Evolutionary conservation across 352 stramenopile genomes (phyloP).

Genomic region (Phytophthora cactorum): DNA sequence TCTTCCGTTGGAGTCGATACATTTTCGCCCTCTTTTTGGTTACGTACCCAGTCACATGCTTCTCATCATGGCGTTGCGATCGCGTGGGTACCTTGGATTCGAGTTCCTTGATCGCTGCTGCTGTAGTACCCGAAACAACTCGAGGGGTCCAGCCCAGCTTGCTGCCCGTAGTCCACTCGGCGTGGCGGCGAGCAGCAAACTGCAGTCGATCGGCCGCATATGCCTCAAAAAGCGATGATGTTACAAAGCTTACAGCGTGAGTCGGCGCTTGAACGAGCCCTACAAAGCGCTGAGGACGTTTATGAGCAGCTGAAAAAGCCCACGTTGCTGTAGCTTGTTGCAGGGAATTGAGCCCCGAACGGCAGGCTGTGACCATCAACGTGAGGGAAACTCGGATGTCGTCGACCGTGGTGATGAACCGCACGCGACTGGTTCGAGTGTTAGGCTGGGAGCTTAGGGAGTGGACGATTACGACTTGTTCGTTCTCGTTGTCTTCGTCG

Average conservation of each 20-base stretch:
- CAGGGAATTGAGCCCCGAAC: not conserved
- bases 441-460: not conserved
- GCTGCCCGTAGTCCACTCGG: slow-evolving; percentile 12
- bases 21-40: not conserved
- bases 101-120: not conserved
- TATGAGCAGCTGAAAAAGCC: slow-evolving; percentile 11
- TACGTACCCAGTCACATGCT: not conserved
- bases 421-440: not conserved
- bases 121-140: not conserved
- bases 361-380: not conserved
- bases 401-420: slow-evolving; percentile 8
- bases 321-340: slow-evolving; percentile 20
- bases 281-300: not conserved
- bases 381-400: slow-evolving; percentile 11
- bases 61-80: too few species aligned
- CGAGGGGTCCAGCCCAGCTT: slow-evolving; percentile 1
- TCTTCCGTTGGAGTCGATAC: not conserved
- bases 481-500: not conserved
- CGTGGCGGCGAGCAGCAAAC: slow-evolving; percentile 17
- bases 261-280: slow-evolving; percentile 8
- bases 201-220: slow-evolving; percentile 26
- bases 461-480: not conserved
- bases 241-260: slow-evolving; percentile 4
- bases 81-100: not conserved
- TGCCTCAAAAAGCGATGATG: slow-evolving; percentile 13